Evolutionary conservation across 768 basidiomycete genomes (phyloP).

Genomic region (Tephrocybe sp.): DNA sequence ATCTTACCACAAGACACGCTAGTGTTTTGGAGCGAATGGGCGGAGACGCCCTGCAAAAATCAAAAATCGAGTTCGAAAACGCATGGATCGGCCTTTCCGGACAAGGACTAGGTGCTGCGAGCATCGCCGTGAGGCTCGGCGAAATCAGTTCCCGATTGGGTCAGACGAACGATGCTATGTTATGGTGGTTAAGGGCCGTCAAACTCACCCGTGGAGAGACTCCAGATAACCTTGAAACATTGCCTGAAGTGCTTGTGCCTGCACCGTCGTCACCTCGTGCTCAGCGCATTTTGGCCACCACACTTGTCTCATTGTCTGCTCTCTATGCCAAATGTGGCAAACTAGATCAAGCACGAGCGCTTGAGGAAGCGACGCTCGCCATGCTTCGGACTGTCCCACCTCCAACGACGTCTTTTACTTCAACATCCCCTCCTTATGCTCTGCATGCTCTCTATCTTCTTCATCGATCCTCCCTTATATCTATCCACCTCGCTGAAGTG

Average conservation of each 20-base stretch:
- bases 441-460: conserved; percentile 68
- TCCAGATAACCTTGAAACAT: conserved; percentile 17
- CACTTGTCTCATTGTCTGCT: conserved; percentile 71
- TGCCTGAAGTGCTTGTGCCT: conserved; percentile 31
- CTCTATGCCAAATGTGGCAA: conserved; percentile 62
- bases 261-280: conserved; percentile 58
- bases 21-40: conserved; percentile 63
- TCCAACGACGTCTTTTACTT: conserved; percentile 40
- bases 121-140: conserved; percentile 65
- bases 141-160: conserved; percentile 61
- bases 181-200: conserved; percentile 70
- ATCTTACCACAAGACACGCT: conserved; percentile 58
- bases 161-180: conserved; percentile 49
- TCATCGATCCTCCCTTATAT: conserved; percentile 73
- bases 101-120: conserved; percentile 45
- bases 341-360: conserved; percentile 50
- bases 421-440: conserved; percentile 53
- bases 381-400: conserved; percentile 55
- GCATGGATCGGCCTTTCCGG: conserved; percentile 50
- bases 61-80: conserved; percentile 57
- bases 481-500: conserved; percentile 75
- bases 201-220: conserved; percentile 39
- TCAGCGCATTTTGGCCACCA: conserved; percentile 61
- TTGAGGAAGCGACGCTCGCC: conserved; percentile 56
- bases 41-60: conserved; percentile 46